Evolutionary conservation across 805 yeast genomes (phyloP).

Genomic region (Tetrapisispora phaffii): DNA sequence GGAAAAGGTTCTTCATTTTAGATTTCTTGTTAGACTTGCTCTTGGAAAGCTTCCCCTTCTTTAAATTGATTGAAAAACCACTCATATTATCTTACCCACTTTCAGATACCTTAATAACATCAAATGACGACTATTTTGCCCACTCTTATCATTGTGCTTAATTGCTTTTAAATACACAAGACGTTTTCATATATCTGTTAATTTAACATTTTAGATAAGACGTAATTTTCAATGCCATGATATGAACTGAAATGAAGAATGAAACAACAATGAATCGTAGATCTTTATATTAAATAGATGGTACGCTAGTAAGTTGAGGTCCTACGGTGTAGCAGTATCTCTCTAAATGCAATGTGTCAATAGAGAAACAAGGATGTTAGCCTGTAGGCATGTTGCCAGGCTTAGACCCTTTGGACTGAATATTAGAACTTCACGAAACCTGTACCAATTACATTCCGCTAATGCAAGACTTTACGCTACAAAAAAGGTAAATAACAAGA

Average conservation of each 20-base stretch:
- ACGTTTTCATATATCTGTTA: no score
- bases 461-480: background rate
- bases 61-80: constrained; percentile 13
- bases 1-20: constrained; percentile 10
- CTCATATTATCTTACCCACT: background rate
- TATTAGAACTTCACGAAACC: background rate
- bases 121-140: no score
- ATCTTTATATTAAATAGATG: background rate
- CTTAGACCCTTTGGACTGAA: background rate
- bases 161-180: no score
- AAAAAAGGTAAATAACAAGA: background rate
- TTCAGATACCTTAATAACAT: background rate
- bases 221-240: background rate
- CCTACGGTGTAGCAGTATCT: background rate
- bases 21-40: constrained; percentile 1
- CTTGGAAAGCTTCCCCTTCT: constrained; percentile 6
- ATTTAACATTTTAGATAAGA: no score
- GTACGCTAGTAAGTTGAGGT: background rate
- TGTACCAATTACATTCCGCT: no score
- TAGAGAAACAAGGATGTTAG: background rate
- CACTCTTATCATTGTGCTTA: background rate
- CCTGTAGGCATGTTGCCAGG: background rate
- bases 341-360: background rate
- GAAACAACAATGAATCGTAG: background rate
- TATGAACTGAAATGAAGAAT: background rate